Evolutionary conservation across 2,329 filamentous ascomycete species (phyloP).

Genomic region (Penicillium olsonii): DNA sequence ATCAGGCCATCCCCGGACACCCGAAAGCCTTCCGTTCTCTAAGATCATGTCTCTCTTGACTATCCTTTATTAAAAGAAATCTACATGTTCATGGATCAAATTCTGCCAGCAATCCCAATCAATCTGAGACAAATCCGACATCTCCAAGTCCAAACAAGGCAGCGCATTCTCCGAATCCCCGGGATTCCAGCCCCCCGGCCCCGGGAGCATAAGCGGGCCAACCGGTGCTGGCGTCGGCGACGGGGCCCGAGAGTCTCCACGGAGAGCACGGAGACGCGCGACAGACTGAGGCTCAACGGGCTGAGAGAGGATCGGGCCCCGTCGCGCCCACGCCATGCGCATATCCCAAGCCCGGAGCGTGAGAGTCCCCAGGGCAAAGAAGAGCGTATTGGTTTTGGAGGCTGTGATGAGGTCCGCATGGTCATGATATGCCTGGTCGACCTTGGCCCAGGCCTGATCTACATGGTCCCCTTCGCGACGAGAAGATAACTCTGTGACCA

Average conservation of each 20-base stretch:
- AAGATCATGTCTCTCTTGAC: too few species aligned
- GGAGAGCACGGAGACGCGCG: not conserved
- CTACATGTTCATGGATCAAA: not conserved
- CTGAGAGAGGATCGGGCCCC: not conserved
- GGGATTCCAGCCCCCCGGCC: not conserved
- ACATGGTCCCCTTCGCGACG: not conserved
- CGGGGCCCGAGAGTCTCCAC: not conserved
- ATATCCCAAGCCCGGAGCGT: not conserved
- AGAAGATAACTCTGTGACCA: not conserved
- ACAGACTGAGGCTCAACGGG: not conserved
- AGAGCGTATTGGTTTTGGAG: slow-evolving; percentile 4
- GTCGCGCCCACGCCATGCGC: not conserved
- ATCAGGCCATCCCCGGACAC: not conserved
- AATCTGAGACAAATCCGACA: not conserved
- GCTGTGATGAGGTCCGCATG: slow-evolving; percentile 4
- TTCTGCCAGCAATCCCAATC: not conserved
- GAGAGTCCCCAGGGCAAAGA: not conserved
- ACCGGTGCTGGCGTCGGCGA: not conserved
- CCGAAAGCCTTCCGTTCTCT: too few species aligned
- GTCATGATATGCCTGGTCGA: slow-evolving; percentile 5
- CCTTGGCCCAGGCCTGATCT: slow-evolving; percentile 6
- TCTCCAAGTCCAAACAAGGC: not conserved
- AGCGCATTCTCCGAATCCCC: not conserved
- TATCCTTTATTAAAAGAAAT: not conserved
- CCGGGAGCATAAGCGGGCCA: not conserved